A percentile compares a stretch with the other conserved stretches of the same genome.
Evolutionary conservation across 2,329 filamentous ascomycete species (phyloP).

Genomic region (Didymella pinodella): DNA sequence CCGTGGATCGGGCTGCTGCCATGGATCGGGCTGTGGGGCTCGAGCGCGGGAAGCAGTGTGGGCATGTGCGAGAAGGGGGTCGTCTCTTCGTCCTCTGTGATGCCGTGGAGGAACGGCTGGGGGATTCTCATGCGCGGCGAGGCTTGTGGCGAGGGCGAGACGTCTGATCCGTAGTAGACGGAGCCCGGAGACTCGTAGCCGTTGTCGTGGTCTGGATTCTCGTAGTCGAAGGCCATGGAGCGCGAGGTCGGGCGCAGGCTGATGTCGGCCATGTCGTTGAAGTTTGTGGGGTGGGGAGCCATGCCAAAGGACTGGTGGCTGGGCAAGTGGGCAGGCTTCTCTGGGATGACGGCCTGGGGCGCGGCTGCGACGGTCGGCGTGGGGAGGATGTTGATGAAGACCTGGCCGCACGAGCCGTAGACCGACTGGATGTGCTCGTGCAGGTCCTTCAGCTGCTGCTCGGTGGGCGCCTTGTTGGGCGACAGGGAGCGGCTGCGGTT

Average conservation of each 20-base stretch:
- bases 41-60: conserved; percentile 37
- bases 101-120: conserved; percentile 47
- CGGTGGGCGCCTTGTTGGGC: conserved; percentile 47
- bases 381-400: conserved; percentile 60
- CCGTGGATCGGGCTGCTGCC: conserved; percentile 29
- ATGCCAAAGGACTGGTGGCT: conserved; percentile 59
- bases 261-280: conserved; percentile 61
- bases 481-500: conserved; percentile 43
- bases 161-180: conserved; percentile 60
- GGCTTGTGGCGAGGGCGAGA: conserved; percentile 55
- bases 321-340: conserved; percentile 51
- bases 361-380: conserved; percentile 59
- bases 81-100: conserved; percentile 45
- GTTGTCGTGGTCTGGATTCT: conserved; percentile 53
- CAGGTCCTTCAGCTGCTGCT: conserved; percentile 53
- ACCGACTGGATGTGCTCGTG: conserved; percentile 55
- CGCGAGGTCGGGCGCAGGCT: conserved; percentile 53
- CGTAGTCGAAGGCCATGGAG: conserved; percentile 51
- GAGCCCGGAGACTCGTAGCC: conserved; percentile 56
- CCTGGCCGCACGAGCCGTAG: conserved; percentile 53
- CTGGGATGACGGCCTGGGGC: conserved; percentile 58
- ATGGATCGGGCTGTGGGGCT: conserved; percentile 33
- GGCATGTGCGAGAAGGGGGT: conserved; percentile 45
- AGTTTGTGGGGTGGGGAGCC: conserved; percentile 65
- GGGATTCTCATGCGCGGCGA: conserved; percentile 48